Percentiles rank a stretch among this genome's conserved stretches.
phyloP scores from a whole-genome alignment of 305 asterid species.

The Salvia sclarea region DNA sequence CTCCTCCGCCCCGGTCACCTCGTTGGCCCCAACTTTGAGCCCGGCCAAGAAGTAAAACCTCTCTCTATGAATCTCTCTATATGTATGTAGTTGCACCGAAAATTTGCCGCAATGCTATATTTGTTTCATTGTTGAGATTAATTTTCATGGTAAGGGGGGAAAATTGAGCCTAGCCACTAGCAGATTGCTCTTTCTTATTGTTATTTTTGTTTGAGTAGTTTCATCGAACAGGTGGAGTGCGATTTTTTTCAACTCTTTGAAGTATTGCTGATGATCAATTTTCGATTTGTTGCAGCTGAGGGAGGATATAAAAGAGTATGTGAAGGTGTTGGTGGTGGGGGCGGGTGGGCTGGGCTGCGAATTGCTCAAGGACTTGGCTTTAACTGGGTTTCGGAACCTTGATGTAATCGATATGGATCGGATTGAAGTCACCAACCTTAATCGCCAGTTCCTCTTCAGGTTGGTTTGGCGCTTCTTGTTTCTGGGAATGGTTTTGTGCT shows the following conservation, averaged over 20 bases:
- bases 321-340: conserved; percentile 86
- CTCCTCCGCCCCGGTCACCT: conserved; percentile 85
- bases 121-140: conserved; percentile 22
- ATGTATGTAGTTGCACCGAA: not conserved
- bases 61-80: not conserved
- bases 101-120: conserved; percentile 14
- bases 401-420: conserved; percentile 98
- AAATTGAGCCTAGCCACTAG: conserved; percentile 40
- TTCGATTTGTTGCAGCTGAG: conserved; percentile 56
- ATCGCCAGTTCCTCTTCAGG: conserved; percentile 98
- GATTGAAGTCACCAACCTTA: conserved; percentile 91
- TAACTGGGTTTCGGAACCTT: conserved; percentile 79
- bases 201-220: not conserved
- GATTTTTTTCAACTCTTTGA: conserved; percentile 5
- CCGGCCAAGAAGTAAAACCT: conserved; percentile 62
- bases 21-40: conserved; percentile 70
- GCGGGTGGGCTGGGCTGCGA: conserved; percentile 99
- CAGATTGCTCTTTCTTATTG: conserved; percentile 21
- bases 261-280: conserved; percentile 1
- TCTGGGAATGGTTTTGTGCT: conserved; percentile 11
- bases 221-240: conserved; percentile 35
- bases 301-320: conserved; percentile 76
- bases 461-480: conserved; percentile 31
- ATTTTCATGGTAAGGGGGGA: conserved; percentile 36
- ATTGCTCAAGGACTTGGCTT: conserved; percentile 91